Evolutionary conservation across 148 eudicot species (phyloP), one percentile per base, ranked within the genome.

Genomic region (Rhododendron vialii): DNA sequence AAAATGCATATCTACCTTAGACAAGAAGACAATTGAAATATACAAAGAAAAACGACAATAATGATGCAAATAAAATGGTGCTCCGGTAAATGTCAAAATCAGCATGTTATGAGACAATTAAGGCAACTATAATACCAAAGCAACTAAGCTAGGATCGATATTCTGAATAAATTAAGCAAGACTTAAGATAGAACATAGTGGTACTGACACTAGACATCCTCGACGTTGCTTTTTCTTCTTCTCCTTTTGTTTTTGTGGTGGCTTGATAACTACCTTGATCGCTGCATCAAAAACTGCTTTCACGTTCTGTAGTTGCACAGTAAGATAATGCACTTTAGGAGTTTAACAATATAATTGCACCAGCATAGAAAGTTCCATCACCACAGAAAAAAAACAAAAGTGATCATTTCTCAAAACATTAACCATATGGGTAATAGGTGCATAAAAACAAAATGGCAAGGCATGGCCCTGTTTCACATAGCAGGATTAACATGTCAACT

Each of bases 211-310:
- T 78, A 90, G 79, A 88, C 94, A 94, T 90, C 99, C 96, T 86
- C 73, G 90, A 24, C 83, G 93, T 35, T 88, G 92, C 92, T 91
- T 95, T 88, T 92, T 97, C 93, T 94, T 93, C 92, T 91, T 95
- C 89, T 98, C 99, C 91, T 91, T 94, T 78, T 83, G 98, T 87
- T 91, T 94, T 79, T 90, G 98, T 82, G 98, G 92, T 33, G 99
- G 99, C 91, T 95, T 96, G 92, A 98, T 96, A 18, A 98, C 99
- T 75, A 94, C 96, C 88, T 87, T 94, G 87, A 98, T 98, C 45
- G 99, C 96, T 82, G 99, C 95, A 91, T 98, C 99, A 83, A 98
- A 98, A 79, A 98, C 99, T 61, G 96, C 95, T 90, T 98, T 98
- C 87, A 98, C 99, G 89, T 98, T 98, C 99, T 98, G 92, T 30